Evolutionary conservation across 179 eudicot genomes (phyloP).

Genomic region (Heliamphora pulchella): DNA sequence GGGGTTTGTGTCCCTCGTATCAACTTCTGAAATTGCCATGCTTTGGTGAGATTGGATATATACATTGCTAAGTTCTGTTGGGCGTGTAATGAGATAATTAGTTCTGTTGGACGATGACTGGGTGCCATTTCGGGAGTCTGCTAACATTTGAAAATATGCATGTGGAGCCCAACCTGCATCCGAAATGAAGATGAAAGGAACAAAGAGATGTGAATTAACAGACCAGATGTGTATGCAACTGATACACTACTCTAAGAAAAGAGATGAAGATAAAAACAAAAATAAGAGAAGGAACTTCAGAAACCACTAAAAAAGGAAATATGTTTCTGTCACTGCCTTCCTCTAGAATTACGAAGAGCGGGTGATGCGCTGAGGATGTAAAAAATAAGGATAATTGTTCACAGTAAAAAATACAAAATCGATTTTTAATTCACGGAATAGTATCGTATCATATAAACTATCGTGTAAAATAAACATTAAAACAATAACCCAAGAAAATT

Average conservation of each 20-base stretch:
- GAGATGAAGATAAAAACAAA: too few species aligned
- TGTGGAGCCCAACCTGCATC: constrained; percentile 67
- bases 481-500: too few species aligned
- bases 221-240: not conserved
- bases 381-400: too few species aligned
- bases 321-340: too few species aligned
- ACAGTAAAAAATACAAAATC: too few species aligned
- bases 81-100: constrained; percentile 26
- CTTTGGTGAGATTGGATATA: constrained; percentile 24
- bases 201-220: not conserved
- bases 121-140: constrained; percentile 37
- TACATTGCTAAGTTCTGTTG: constrained; percentile 35
- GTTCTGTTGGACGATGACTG: constrained; percentile 24
- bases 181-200: not conserved
- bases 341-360: too few species aligned
- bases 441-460: too few species aligned
- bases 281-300: not conserved
- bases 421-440: too few species aligned
- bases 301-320: too few species aligned
- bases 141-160: constrained; percentile 56
- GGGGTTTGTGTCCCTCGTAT: constrained; percentile 26
- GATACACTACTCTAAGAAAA: not conserved
- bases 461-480: too few species aligned
- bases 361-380: too few species aligned
- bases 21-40: constrained; percentile 19